Base-by-base conservation (phyloP, 345 rosid species). In the Rhodamnia rubescens region DNA sequence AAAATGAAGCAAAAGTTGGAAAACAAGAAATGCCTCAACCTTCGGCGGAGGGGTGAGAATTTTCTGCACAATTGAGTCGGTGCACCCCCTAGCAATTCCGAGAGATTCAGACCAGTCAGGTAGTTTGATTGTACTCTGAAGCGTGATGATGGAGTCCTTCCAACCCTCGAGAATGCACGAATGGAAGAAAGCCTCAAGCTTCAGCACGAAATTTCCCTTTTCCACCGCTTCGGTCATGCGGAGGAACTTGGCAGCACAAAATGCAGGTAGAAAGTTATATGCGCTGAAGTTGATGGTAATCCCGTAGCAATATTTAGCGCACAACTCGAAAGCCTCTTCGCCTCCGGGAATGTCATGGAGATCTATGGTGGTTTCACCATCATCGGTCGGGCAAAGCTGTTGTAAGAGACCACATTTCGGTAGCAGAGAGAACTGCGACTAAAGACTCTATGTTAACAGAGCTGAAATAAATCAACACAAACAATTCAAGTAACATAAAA, bases 331-430 rank as follows among this genome's bases (percentile, higher is more conserved):
- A 54, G 99, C 98, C 69, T 93, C 96, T 82, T 94, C 94, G 53
- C 99, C 99, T 82, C 99, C 99, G 0, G 99, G 99, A 88, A 95
- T 93, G 50, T 96, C 99, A 81, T 92, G 92, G 84, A 98, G 95
- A 64, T 96, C 98, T 84, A 95, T 83, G 8, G 96, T 90, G 54
- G 89, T 84, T 56, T 89, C 90, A 11, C 92, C 90, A 81, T 92
- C 94, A 53, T 90, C 92, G 85, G 55, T 90, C 93, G 4, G 90
- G 89, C 94, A 94, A 57, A 93, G 94, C 74, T 93, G 89, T 87
- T 90, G 93, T 85, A 98, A 82, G 74, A 94, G 95, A 86, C 99
- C 98, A 61, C 99, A 94, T 88, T 93, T 98, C 15, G 99, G 95
- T 87, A 98, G 86, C 91, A 98, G 95, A 42, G 87, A 91, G 86